Evolutionary conservation across 78 protist genomes (phyloP).

Genomic region (Dictyostelium citrinum): DNA sequence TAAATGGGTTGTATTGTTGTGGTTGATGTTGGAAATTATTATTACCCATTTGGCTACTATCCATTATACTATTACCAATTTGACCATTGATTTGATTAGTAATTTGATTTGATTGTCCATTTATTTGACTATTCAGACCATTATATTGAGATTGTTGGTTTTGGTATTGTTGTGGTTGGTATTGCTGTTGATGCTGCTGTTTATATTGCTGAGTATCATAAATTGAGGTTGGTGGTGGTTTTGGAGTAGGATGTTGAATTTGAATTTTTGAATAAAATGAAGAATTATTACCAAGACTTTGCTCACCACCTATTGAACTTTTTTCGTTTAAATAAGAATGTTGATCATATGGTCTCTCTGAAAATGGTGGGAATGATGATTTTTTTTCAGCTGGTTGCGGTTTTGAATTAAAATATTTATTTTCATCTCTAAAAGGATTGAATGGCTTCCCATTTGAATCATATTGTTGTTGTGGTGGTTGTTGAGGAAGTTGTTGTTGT

Average conservation of each 20-base stretch:
- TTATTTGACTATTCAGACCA: background rate
- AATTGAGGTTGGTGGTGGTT: conserved; percentile 50
- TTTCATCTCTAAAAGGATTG: conserved; percentile 62
- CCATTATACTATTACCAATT: background rate
- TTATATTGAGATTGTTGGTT: background rate
- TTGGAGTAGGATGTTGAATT: conserved; percentile 4
- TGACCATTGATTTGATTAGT: background rate
- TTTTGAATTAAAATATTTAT: conserved; percentile 32
- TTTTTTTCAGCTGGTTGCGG: background rate
- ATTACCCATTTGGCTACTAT: background rate
- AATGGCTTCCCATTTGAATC: conserved; percentile 17
- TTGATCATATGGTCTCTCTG: conserved; percentile 53
- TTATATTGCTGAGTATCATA: background rate
- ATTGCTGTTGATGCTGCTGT: conserved; percentile 30
- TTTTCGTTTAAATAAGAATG: conserved; percentile 39
- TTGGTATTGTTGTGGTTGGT: background rate
- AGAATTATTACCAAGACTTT: background rate
- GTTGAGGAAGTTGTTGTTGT: background rate
- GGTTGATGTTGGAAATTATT: background rate
- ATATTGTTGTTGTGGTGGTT: background rate
- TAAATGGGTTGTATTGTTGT: background rate
- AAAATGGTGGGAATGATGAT: conserved; percentile 23
- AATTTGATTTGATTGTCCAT: background rate
- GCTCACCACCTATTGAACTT: background rate
- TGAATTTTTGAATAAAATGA: conserved; percentile 37